Conservation (phyloP, 2,329 filamentous ascomycete species). For the Colletotrichum liaoningense region DNA sequence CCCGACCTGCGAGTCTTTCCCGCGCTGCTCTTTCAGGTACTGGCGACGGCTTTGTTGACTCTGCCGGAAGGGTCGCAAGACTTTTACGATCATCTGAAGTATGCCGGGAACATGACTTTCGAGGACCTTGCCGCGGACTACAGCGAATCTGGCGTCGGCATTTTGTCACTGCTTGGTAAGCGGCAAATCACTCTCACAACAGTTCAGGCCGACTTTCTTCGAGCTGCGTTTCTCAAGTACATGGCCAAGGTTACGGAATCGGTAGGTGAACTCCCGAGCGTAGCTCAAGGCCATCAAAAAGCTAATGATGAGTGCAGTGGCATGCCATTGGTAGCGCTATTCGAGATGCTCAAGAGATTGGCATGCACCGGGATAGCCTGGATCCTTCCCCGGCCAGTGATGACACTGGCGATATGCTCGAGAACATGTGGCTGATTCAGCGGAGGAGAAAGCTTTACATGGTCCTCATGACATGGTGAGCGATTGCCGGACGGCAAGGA, state of each 20-base stretch:
- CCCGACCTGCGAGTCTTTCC: conserved; percentile 67
- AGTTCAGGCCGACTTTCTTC: conserved; percentile 67
- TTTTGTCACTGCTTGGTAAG: conserved; percentile 67
- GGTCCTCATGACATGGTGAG: conserved; percentile 57
- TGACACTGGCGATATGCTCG: conserved; percentile 60
- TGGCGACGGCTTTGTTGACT: conserved; percentile 65
- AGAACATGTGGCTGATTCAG: conserved; percentile 70
- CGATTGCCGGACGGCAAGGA: conserved; percentile 18
- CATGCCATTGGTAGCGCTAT: conserved; percentile 68
- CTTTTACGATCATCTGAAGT: conserved; percentile 67
- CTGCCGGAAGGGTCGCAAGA: conserved; percentile 60
- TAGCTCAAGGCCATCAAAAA: not conserved
- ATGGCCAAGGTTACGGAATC: conserved; percentile 69
- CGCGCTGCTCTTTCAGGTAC: conserved; percentile 68
- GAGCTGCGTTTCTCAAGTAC: conserved; percentile 69
- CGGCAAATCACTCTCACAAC: conserved; percentile 65
- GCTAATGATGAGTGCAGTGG: conserved; percentile 52
- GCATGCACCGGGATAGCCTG: conserved; percentile 64
- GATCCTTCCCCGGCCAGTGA: conserved; percentile 61
- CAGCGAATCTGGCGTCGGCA: conserved; percentile 66
- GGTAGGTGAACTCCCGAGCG: conserved; percentile 46
- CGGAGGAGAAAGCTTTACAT: conserved; percentile 65
- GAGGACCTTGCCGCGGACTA: conserved; percentile 71
- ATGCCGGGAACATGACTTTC: conserved; percentile 68
- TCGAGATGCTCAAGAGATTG: conserved; percentile 72